Conservation (phyloP, 306 rosid genomes). For the Lotus japonicus region DNA sequence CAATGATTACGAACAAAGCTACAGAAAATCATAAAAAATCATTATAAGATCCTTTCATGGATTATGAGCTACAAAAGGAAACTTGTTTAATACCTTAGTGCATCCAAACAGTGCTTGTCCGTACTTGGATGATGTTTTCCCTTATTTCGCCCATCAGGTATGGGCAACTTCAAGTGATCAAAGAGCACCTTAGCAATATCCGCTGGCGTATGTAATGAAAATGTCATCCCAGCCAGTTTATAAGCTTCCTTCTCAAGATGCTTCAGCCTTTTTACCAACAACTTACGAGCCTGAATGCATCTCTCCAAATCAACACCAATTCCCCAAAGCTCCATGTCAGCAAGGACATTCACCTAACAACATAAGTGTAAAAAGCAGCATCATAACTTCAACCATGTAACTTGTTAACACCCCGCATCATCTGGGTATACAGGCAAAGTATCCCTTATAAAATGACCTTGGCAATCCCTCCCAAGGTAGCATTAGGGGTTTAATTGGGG, state of each 20-base stretch:
- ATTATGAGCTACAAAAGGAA: conserved; percentile 13
- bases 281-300: conserved; percentile 78
- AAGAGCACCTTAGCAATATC: conserved; percentile 80
- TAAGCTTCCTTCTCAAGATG: conserved; percentile 89
- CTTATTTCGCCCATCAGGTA: conserved; percentile 66
- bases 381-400: conserved; percentile 5
- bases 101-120: conserved; percentile 82
- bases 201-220: conserved; percentile 76
- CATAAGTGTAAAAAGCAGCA: conserved; percentile 15
- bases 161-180: conserved; percentile 73
- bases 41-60: neutral
- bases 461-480: neutral
- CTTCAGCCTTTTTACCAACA: conserved; percentile 65
- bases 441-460: neutral
- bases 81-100: conserved; percentile 53
- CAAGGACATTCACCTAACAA: conserved; percentile 76
- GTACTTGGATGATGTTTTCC: conserved; percentile 95
- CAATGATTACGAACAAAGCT: conserved; percentile 7
- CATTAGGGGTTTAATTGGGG: neutral
- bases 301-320: conserved; percentile 92
- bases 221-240: conserved; percentile 69
- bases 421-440: neutral
- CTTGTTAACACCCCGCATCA: neutral
- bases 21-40: neutral
- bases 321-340: conserved; percentile 96